Base-by-base conservation (phyloP, 345 rosid species). In the Stellera chamaejasme region DNA sequence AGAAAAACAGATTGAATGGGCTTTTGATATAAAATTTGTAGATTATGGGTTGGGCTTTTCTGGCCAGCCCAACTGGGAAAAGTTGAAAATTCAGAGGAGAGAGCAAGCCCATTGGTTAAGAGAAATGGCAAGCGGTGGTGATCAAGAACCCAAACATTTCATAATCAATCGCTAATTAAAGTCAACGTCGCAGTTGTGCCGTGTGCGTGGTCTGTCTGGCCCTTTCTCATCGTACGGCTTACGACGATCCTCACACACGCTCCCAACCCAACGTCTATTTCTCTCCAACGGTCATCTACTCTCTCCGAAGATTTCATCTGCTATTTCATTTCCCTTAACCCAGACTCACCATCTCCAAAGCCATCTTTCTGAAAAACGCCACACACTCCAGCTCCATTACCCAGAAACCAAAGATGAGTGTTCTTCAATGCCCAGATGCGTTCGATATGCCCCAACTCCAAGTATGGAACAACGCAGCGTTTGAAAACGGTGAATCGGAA, bases 381-480 rank as follows among this genome's bases (percentile, higher is more conserved):
- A 16, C 12, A 19, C 27, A 52, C 23, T 19, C 23, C 23, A 19
- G 39, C 27, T 14, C 32, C 44, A 65, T 15, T 15, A 45, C 42
- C 10, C 60, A 13, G 53, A 2, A 39, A 57, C 45, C 14, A 58
- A 62, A 59, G 58, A 88, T 92, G 96, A 78, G 82, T 68, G 65
- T 75, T 39, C 55, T 59, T 13, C 83, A 77, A 14, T 64, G 68
- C 72, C 79, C 81, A 54, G 87, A 77, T 59, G 66, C 66, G 43
- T 45, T 71, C 2, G 47, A 71, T 50, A 71, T 77, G 27, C 69
- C 79, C 2, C 79, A 84, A 56, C 79, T 88, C 32, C 99, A 88
- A 78, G 59, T 93, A 36, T 93, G 99, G 99, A 76, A 81, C 81
- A 93, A 89, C 64, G 99, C 84, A 3, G 85, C 96, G 9, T 89